Evolutionary conservation across 2,329 filamentous ascomycete species (phyloP), one percentile per base, ranked within the genome.

Genomic region (Leptographium wingfieldii): DNA sequence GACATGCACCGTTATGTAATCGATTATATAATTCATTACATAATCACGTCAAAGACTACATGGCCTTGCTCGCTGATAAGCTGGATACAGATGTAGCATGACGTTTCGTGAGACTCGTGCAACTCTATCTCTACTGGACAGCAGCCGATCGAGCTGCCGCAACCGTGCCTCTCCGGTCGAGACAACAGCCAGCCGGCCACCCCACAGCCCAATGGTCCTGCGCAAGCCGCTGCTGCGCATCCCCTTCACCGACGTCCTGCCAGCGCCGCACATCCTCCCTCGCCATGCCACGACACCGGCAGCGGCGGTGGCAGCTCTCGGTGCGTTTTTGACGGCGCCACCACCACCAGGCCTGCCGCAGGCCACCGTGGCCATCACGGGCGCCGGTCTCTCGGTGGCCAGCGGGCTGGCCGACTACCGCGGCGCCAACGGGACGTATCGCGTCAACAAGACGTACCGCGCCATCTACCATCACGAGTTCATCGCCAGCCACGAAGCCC

Each of bases 391-490:
- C 57, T 96, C 90, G 1, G 92, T 97, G 10, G 89, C 92, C 4
- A 96, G 90, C 12, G 94, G 94, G 0, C 80, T 99, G 38, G 88
- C 92, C 35, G 94, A 99, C 73, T 99, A 99, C 72, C 80, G 94
- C 59, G 94, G 94, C 25, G 79, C 82, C 57, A 88, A 92, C 65
- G 94, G 94, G 63, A 97, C 92, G 10, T 99, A 99, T 70, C 86
- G 90, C 52, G 80, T 94, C 68, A 97, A 97, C 75, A 90, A 88
- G 74, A 84, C 83, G 16, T 96, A 95, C 69, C 84, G 88, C 2
- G 94, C 92, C 38, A 95, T 96, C 65, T 99, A 95, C 75, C 92
- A 88, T 72, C 85, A 90, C 71, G 94, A 99, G 71, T 99, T 97
- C 69, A 73, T 90, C 52, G 76, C 80, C 55, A 88, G 77, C 64